A percentile compares a stretch with the other conserved stretches of the same genome.
Conservation (phyloP, 2,329 filamentous ascomycete genomes). For the Scortechinia acanthostroma region DNA sequence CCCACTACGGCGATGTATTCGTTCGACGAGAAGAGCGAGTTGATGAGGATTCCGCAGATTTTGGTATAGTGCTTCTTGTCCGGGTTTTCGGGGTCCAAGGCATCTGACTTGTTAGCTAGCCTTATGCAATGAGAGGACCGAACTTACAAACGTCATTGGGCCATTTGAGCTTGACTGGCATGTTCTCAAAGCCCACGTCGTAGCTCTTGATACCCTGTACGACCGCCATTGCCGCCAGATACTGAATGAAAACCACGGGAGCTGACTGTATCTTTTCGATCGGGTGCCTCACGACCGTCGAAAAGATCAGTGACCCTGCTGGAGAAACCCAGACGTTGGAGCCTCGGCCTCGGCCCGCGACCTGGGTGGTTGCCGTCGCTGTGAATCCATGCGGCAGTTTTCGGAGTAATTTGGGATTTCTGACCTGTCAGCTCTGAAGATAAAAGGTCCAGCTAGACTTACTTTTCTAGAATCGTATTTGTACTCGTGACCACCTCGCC, state of each 20-base stretch:
- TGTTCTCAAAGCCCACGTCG: conserved; percentile 63
- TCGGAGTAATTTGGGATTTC: conserved; percentile 71
- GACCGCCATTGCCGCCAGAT: conserved; percentile 81
- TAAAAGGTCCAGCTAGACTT: conserved; percentile 12
- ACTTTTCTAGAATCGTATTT: conserved; percentile 88
- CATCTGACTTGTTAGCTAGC: not conserved
- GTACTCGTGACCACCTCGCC: conserved; percentile 90
- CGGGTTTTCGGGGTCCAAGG: not conserved
- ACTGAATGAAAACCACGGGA: conserved; percentile 89
- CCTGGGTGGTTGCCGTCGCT: conserved; percentile 76
- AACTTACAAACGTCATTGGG: conserved; percentile 82
- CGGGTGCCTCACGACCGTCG: conserved; percentile 78
- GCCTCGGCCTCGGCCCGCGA: conserved; percentile 81
- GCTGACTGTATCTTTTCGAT: conserved; percentile 63
- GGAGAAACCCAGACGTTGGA: conserved; percentile 93
- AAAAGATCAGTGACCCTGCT: conserved; percentile 79
- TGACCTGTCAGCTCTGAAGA: conserved; percentile 16
- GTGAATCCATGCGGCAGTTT: conserved; percentile 81
- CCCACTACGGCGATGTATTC: conserved; percentile 1
- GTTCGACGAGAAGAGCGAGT: not conserved
- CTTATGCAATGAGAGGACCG: not conserved
- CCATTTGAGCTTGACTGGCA: conserved; percentile 90
- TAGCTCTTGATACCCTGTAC: conserved; percentile 78
- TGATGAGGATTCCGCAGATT: not conserved
- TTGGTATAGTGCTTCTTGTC: not conserved